Evolutionary conservation across 352 stramenopile species (phyloP), one percentile per base, ranked within the genome.

Genomic region (Globisporangium cystogenes): DNA sequence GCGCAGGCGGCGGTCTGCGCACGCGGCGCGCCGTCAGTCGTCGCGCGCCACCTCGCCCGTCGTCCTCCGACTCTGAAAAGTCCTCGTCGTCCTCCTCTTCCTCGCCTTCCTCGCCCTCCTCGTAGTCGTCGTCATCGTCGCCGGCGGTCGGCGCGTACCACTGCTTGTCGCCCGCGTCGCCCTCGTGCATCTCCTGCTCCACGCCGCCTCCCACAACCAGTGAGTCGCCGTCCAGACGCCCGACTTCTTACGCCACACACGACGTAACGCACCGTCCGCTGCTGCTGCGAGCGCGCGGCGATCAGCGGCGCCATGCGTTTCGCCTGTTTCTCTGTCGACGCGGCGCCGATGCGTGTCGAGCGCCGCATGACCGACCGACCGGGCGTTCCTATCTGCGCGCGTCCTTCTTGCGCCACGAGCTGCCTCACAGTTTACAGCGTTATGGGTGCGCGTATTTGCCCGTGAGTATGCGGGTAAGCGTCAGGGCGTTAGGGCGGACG

Each of bases 261-360:
- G 7, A 15, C 6, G 16, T 2, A 24, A 53, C 56, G 51, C 46
- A 74, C 66, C 54, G 63, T 60, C 16, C 57, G 57, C 23, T 66
- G 43, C 20, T 62, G 59, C 45, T 65, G 63, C n/a, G 58, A 49
- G 21, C 62, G 65, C 24, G 60, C 58, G 29, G 65, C 60, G 49
- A 91, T 80, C 31, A 81, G 53, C 65, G 72, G 72, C 43, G 81
- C 74, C 74, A 91, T 89, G 46, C 80, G 76, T 42, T 60, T 65
- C 37, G 63, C 60, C 20, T 69, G 67, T 37, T 80, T 76, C 35
- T 71, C 62, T 15, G 60, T 69, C 14, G 66, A 64, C n/a, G 59
- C 73, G 4, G 65, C 71, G 27, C 74, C 74, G 23, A 91, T 65
- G 26, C 81, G 74, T 46, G 74, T 71, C 26, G 81, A 91, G n/a